Base-by-base conservation (phyloP, 331 rosid species). In the Quercus phellos region DNA sequence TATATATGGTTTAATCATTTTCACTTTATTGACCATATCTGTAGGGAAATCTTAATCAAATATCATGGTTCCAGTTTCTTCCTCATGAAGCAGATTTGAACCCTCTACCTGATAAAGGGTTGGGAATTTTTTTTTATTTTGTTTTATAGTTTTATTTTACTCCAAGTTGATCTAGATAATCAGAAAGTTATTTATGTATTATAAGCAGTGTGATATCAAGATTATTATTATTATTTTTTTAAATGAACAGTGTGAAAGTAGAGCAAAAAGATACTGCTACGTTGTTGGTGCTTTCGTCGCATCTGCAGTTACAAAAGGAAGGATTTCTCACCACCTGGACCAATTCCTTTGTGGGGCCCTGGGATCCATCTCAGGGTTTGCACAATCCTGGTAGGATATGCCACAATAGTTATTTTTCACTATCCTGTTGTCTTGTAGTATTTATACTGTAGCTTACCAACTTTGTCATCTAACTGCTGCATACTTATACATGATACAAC, bases 321-420 rank as follows among this genome's bases (percentile, higher is more conserved):
- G 97, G 97, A 67, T 91, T 86, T 82, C 89, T 94, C 54, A 91
- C 94, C 74, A 34, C 99, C 43, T 92, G 99, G 98, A 94, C 99
- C 76, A 94, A 91, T 86, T 94, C 99, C 51, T 94, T 94, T 86
- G 96, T 94, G 60, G 99, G 99, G 69, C 99, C 99, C 54, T 94
- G 99, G 99, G 99, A 94, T 86, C 99, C 99, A 77, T 94, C 99
- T 60, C 99, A 94, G 92, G 99, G 99, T 76, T 77, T 94, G 85
- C 97, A 94, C 77, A 94, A 94, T 88, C 99, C 99, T 34, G 99
- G 99, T 94, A 81, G 83, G 84, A 83, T 73, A 76, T 66, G 70
- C 43, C 42, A 74, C 77, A 6, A 2, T n/a, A 21, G 24, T 80
- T 55, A 43, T 79, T 83, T 56, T 75, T 66, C 66, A 34, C 11